Conservation (phyloP, 1,284 basidiomycete species). For the Heterobasidion annosum region DNA sequence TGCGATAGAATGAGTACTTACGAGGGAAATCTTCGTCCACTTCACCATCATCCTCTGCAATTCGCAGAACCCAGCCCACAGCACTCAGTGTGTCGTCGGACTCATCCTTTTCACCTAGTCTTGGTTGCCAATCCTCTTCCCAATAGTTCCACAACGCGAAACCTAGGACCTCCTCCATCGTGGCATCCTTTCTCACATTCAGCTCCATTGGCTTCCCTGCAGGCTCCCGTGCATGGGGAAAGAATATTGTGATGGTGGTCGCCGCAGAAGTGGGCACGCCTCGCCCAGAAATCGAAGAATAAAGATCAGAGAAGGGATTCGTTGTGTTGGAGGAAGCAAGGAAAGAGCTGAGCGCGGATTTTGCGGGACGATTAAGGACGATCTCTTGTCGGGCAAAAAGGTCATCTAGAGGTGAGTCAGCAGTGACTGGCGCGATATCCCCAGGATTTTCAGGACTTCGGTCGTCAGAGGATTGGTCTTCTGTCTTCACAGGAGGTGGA, state of each 20-base stretch:
- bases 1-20: conserved; percentile 25
- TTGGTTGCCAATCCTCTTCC: conserved; percentile 80
- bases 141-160: conserved; percentile 88
- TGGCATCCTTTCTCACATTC: conserved; percentile 80
- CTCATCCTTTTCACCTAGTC: conserved; percentile 54
- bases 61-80: conserved; percentile 89
- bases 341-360: conserved; percentile 60
- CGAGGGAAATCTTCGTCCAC: conserved; percentile 98
- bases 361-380: conserved; percentile 24
- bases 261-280: conserved; percentile 54
- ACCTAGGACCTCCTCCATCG: conserved; percentile 93
- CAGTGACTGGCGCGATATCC: conserved; percentile 2
- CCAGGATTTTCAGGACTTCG: background rate
- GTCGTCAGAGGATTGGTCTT: background rate
- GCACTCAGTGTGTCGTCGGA: conserved; percentile 64
- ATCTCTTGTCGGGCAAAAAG: conserved; percentile 47
- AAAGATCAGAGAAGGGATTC: conserved; percentile 80
- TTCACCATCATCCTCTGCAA: conserved; percentile 96
- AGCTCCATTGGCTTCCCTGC: conserved; percentile 48
- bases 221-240: conserved; percentile 73
- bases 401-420: conserved; percentile 13
- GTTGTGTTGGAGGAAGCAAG: conserved; percentile 52
- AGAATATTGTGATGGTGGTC: conserved; percentile 74
- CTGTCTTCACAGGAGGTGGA: conserved; percentile 13
- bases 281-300: conserved; percentile 71